phyloP scores from a whole-genome alignment of 495 filamentous ascomycete species.

The Aspergillus leporis region DNA sequence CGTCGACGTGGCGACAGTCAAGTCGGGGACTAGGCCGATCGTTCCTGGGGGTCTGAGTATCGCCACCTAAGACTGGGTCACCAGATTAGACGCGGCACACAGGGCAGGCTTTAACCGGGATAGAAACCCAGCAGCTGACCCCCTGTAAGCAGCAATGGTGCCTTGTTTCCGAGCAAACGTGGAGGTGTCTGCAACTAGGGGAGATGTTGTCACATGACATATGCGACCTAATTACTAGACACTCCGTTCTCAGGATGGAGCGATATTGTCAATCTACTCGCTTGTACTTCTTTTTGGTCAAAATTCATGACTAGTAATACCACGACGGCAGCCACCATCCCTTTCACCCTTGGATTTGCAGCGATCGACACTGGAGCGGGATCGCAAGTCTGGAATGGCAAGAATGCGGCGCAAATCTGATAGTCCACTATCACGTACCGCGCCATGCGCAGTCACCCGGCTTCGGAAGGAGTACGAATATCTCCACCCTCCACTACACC shows the following conservation, averaged over 20 bases:
- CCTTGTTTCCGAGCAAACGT: constrained; percentile 2
- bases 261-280: background rate
- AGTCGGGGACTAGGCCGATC: background rate
- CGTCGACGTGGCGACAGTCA: background rate
- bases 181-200: background rate
- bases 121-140: background rate
- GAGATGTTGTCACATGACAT: background rate
- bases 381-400: background rate
- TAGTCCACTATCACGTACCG: background rate
- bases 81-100: background rate
- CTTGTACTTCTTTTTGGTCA: background rate
- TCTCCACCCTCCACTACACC: background rate
- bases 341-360: background rate
- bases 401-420: background rate
- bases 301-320: background rate
- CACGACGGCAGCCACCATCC: background rate
- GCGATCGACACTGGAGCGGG: background rate
- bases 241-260: background rate
- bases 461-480: background rate
- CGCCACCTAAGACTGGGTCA: background rate
- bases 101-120: background rate
- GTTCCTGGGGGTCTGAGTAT: background rate
- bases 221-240: background rate
- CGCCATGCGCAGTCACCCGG: background rate
- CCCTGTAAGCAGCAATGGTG: background rate